Evolutionary conservation across 148 eudicot species (phyloP).

Genomic region (Spergularia marina): DNA sequence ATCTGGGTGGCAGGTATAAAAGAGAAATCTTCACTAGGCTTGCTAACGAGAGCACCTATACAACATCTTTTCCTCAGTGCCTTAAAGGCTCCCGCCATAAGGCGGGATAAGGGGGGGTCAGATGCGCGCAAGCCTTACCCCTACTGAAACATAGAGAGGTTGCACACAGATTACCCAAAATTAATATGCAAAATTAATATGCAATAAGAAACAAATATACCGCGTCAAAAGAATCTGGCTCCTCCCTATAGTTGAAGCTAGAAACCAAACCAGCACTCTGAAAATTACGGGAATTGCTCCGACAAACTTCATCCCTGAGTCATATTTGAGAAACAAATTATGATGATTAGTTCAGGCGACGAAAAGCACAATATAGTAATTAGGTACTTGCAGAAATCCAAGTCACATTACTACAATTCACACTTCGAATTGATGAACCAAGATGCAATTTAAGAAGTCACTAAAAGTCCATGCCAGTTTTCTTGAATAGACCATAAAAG

Average conservation of each 20-base stretch:
- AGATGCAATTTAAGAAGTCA: not conserved
- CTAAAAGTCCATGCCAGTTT: not conserved
- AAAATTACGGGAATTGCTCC: constrained; percentile 31
- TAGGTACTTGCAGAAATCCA: not conserved
- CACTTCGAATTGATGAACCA: constrained; percentile 2
- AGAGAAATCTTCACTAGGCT: not conserved
- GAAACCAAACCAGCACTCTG: constrained; percentile 30
- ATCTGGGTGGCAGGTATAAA: not conserved
- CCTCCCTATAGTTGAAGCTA: constrained; percentile 38
- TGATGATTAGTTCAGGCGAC: not conserved
- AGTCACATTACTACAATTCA: not conserved
- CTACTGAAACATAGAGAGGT: too few relatives aligned
- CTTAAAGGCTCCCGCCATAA: too few relatives aligned
- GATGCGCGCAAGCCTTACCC: too few relatives aligned
- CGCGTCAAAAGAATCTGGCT: constrained; percentile 77
- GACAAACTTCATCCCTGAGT: constrained; percentile 38
- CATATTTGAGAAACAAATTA: constrained; percentile 8
- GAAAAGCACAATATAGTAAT: not conserved
- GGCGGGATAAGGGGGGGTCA: too few relatives aligned
- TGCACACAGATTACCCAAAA: too few relatives aligned
- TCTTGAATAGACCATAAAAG: not conserved
- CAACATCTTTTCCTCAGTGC: too few relatives aligned
- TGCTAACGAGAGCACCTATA: not conserved
- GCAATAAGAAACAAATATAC: constrained; percentile 34
- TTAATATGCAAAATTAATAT: not conserved